A percentile compares a stretch with the other conserved stretches of the same genome.
phyloP scores from a whole-genome alignment of 73 alveolate genomes.

The Paramecium tetraurelia region DNA sequence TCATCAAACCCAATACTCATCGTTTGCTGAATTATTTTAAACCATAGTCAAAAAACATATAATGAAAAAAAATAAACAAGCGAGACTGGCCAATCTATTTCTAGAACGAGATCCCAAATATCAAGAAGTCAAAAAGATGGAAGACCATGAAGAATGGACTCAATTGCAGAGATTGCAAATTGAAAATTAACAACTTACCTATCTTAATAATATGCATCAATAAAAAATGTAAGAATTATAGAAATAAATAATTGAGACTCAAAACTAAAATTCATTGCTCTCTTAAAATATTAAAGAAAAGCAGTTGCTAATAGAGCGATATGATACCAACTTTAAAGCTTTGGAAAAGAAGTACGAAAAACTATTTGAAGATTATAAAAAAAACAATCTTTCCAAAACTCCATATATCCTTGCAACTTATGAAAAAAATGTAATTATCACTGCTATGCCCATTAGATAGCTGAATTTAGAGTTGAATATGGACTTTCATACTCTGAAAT shows the following conservation, averaged over 20 bases:
- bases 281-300: background rate
- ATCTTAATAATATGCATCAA: slow-evolving; percentile 5
- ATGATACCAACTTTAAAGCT: background rate
- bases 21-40: slow-evolving; percentile 4
- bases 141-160: slow-evolving; percentile 6
- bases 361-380: background rate
- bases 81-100: background rate
- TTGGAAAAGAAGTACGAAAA: background rate
- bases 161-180: background rate
- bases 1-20: background rate
- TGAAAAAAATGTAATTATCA: background rate
- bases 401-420: background rate
- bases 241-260: background rate
- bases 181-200: background rate
- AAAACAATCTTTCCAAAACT: background rate
- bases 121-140: slow-evolving; percentile 7
- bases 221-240: background rate
- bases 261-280: background rate
- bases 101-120: background rate
- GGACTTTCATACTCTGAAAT: background rate
- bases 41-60: background rate
- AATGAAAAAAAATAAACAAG: background rate
- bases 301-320: background rate
- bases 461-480: background rate
- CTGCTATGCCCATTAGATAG: background rate